Base-by-base conservation (phyloP, 108 stramenopile genomes). In the Aurantiochytrium sp. region DNA sequence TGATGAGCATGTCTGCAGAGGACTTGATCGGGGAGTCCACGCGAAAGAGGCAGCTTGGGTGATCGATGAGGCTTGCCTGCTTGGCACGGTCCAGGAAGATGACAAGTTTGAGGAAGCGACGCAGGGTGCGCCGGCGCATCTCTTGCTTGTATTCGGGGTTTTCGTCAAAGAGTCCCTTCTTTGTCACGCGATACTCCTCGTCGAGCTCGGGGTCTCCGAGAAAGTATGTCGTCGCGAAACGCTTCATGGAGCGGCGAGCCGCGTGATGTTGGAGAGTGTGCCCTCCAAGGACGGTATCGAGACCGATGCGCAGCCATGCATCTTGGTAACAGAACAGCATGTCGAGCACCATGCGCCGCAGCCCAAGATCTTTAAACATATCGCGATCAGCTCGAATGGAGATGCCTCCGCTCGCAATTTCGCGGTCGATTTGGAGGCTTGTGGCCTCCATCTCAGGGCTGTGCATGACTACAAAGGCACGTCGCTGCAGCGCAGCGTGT, bases 211-310 rank as follows among this genome's bases (percentile, higher is more conserved):
- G 91, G 88, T 97, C 96, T 0, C 96, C 93, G 10, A 97, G 91
- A 16, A 97, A 91, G 87, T 87, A 59, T 58, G 42, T 90, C 8
- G 64, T 16, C 12, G 76, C 76, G 3, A 83, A 53, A 16, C 51
- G 45, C 49, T 53, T 47, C 76, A 83, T 53, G 45, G 87, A 58
- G 18, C 14, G 29, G 4, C 64, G 64, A 0, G 64, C 64, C 6
- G 64, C 42, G n/a, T 90, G 59, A 55, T 87, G 73, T 21, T 29
- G 49, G 5, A 60, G 58, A 8, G 53, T 42, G 42, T 58, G 29
- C 88, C 95, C 94, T 5, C 95, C 97, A 71, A 98, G 95, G 64
- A 97, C 93, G 10, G 95, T 95, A 44, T 97, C 96, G 89, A 99
- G 92, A 1, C 97, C 97, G 44, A 98, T 58, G 53, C 93, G 91